These are phyloP conservation scores for Colletotrichum phormii DNA, from an alignment of 2,329 filamentous ascomycete species.

Conservation along the genomic window DNA sequence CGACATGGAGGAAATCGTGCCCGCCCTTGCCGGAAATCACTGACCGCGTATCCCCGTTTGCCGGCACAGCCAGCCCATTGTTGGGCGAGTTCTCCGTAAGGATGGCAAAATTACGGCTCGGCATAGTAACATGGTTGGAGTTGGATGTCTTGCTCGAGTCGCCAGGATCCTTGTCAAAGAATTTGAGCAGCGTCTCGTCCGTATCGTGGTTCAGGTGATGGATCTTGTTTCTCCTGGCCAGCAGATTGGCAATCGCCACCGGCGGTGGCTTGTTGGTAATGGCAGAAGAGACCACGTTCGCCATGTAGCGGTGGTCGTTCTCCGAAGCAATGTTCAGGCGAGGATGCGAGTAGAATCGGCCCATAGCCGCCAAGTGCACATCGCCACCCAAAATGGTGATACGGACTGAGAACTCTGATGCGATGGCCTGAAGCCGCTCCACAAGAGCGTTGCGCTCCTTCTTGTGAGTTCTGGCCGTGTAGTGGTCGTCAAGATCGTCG, in stretches of 20 bases:
- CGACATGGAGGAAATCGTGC: slow-evolving; percentile 77
- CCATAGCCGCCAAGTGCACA: slow-evolving; percentile 90
- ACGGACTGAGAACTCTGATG: slow-evolving; percentile 87
- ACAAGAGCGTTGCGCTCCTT: slow-evolving; percentile 84
- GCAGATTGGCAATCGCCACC: slow-evolving; percentile 86
- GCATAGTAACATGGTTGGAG: slow-evolving; percentile 88
- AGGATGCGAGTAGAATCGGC: slow-evolving; percentile 94
- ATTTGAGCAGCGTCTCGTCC: slow-evolving; percentile 91
- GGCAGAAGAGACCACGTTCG: slow-evolving; percentile 91
- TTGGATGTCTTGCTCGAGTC: slow-evolving; percentile 76
- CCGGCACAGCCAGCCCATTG: slow-evolving; percentile 45
- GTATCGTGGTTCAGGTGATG: slow-evolving; percentile 78
- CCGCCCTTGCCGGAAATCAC: slow-evolving; percentile 67
- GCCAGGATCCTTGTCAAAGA: slow-evolving; percentile 92
- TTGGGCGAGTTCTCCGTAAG: slow-evolving; percentile 87
- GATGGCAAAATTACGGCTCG: slow-evolving; percentile 92
- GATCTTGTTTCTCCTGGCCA: slow-evolving; percentile 89
- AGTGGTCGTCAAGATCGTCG: slow-evolving; percentile 95
- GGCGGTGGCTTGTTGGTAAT: slow-evolving; percentile 97
- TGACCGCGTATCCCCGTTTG: slow-evolving; percentile 39
- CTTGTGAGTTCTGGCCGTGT: slow-evolving; percentile 93
- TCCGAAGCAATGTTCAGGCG: slow-evolving; percentile 81
- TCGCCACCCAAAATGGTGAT: slow-evolving; percentile 94
- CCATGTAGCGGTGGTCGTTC: slow-evolving; percentile 93
- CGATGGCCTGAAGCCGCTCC: slow-evolving; percentile 83